Evolutionary conservation across 352 stramenopile species (phyloP), one percentile per base, ranked within the genome.

Genomic region (Phytophthora colocasiae): DNA sequence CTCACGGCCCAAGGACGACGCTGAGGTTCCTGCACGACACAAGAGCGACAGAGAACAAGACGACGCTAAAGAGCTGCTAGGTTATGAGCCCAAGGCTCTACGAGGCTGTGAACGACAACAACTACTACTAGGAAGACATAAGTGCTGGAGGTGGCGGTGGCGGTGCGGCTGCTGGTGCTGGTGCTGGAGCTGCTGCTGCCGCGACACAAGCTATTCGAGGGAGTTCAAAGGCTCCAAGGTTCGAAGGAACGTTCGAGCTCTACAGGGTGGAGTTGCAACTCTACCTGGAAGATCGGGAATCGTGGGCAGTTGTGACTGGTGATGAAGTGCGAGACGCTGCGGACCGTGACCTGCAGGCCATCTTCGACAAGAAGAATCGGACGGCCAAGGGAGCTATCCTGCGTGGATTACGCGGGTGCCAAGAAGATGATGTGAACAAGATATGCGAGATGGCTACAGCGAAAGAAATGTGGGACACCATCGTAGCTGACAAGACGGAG

Each of bases 221-320:
- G n/a, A n/a, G n/a, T n/a, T n/a, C n/a, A n/a, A n/a, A n/a, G n/a
- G n/a, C n/a, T n/a, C n/a, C n/a, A n/a, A n/a, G n/a, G n/a, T n/a
- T n/a, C 24, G 22, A 50, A 36, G 45, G 46, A n/a, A 51, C 46
- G n/a, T 64, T 57, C 29, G 56, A 51, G 46, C 27, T 64, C n/a
- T 64, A 63, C 36, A 46, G 27, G 32, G 24, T n/a, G 14, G 56
- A 64, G 10, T 17, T 64, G 32, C 19, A 64, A 10, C 46, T 57
- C 4, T 64, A 57, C 22, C 34, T 63, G 24, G 45, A 39, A 9
- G 45, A 55, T 4, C 27, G 56, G 22, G 19, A 64, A n/a, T 26
- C 45, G 2, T 57, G 56, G 55, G 36, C 24, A 2, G 14, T 57
- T 6, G 24, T 63, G 9, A 29, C 46, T 15, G 31, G 29, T 0